These are phyloP conservation scores for Colletotrichum kahawae DNA, from an alignment of 2,329 filamentous ascomycete genomes.

Conservation along the genomic window DNA sequence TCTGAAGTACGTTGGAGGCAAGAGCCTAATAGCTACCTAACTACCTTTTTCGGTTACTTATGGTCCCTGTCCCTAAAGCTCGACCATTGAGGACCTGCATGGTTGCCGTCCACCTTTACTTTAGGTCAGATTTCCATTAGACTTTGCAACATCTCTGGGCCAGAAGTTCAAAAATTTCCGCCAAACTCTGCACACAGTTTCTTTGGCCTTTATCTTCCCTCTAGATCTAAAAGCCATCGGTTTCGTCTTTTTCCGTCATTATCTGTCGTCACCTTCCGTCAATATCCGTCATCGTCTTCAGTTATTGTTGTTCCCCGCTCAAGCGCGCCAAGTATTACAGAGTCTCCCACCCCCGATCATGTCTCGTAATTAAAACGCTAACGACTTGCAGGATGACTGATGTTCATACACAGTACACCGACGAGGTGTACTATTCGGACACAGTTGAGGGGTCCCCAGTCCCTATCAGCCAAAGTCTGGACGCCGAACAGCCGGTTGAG, in stretches of 20 bases:
- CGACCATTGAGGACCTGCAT: background rate
- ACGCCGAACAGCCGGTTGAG: background rate
- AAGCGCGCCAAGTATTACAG: background rate
- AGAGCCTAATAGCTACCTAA: background rate
- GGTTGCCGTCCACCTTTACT: background rate
- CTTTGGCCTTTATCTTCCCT: background rate
- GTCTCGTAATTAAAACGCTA: background rate
- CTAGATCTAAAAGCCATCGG: background rate
- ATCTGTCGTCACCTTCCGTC: background rate
- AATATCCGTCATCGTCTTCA: background rate
- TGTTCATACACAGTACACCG: background rate
- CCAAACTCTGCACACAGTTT: background rate
- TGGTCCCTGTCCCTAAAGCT: background rate
- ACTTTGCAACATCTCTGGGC: background rate
- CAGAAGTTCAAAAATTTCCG: background rate
- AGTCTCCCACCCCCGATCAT: background rate
- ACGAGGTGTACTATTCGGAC: background rate
- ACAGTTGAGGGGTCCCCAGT: no score
- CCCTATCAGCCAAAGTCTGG: background rate
- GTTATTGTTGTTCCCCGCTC: background rate
- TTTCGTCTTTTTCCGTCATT: background rate
- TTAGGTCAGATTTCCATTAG: background rate
- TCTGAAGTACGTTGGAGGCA: background rate
- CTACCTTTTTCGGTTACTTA: background rate
- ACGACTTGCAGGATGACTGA: background rate